A percentile compares a stretch with the other conserved stretches of the same genome.
Evolutionary conservation across 2,329 filamentous ascomycete species (phyloP).

Genomic region (Phyllosticta capitalensis): DNA sequence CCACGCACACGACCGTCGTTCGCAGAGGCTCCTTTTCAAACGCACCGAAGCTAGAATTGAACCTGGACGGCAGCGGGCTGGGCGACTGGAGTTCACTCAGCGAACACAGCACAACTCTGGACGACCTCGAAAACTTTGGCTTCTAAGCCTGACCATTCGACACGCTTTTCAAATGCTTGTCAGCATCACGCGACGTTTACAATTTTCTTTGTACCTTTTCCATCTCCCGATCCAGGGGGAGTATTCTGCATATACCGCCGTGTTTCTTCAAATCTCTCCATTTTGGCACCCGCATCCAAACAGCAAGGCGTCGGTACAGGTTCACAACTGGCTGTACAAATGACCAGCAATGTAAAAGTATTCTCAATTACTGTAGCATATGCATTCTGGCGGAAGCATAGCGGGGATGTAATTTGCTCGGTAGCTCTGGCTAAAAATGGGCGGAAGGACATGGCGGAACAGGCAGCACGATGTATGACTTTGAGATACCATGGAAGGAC

Average conservation of each 20-base stretch:
- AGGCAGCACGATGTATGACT: background rate
- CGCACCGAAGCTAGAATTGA: background rate
- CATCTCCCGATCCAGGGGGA: background rate
- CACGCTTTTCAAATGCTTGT: background rate
- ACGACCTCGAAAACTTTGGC: background rate
- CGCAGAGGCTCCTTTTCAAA: background rate
- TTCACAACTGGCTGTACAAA: background rate
- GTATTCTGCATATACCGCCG: background rate
- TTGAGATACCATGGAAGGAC: background rate
- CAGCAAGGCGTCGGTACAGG: background rate
- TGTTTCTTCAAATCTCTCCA: background rate
- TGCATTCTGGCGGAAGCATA: background rate
- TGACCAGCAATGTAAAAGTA: background rate
- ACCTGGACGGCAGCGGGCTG: background rate
- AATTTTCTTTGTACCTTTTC: background rate
- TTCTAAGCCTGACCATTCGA: background rate
- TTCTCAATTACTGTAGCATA: background rate
- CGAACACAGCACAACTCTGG: background rate
- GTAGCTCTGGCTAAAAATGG: background rate
- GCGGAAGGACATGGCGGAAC: background rate
- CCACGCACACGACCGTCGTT: conserved; percentile 5
- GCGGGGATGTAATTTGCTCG: background rate
- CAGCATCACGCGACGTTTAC: background rate
- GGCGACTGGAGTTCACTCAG: background rate
- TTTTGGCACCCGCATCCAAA: background rate